Conservation (phyloP, 1,139 yeast genomes). For the Yamadazyma spencermartinsiae region DNA sequence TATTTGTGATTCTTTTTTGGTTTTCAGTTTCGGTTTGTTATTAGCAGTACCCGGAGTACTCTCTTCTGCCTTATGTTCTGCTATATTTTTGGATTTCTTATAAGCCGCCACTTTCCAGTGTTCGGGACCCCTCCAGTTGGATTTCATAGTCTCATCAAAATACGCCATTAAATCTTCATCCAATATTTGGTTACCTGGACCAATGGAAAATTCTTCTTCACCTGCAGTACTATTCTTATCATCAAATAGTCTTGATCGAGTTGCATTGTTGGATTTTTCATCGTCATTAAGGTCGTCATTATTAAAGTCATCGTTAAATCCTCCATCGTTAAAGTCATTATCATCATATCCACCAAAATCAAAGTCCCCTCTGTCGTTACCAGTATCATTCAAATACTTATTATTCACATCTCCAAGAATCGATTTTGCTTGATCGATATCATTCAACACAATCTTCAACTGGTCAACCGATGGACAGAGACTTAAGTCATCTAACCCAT, state of each 20-base stretch:
- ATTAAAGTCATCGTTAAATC: conserved; percentile 17
- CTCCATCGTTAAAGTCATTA: conserved; percentile 32
- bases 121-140: conserved; percentile 89
- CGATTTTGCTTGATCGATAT: conserved; percentile 55
- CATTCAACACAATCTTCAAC: conserved; percentile 57
- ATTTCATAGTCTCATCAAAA: conserved; percentile 68
- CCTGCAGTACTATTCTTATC: conserved; percentile 20
- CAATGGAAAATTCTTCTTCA: conserved; percentile 20
- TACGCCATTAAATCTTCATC: conserved; percentile 76
- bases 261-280: conserved; percentile 15
- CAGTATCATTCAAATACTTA: conserved; percentile 21
- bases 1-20: conserved; percentile 33
- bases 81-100: conserved; percentile 28
- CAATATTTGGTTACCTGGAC: conserved; percentile 37
- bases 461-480: conserved; percentile 67
- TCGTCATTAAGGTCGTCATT: conserved; percentile 18
- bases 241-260: conserved; percentile 1
- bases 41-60: conserved; percentile 6
- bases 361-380: conserved; percentile 18
- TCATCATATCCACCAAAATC: conserved; percentile 32
- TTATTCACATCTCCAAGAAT: conserved; percentile 51
- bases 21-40: conserved; percentile 17
- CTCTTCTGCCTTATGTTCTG: conserved; percentile 12
- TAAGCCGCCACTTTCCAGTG: conserved; percentile 84
- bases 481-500: conserved; percentile 39